Base-by-base conservation (phyloP, 2,329 filamentous ascomycete genomes). In the Colletotrichum cereale region DNA sequence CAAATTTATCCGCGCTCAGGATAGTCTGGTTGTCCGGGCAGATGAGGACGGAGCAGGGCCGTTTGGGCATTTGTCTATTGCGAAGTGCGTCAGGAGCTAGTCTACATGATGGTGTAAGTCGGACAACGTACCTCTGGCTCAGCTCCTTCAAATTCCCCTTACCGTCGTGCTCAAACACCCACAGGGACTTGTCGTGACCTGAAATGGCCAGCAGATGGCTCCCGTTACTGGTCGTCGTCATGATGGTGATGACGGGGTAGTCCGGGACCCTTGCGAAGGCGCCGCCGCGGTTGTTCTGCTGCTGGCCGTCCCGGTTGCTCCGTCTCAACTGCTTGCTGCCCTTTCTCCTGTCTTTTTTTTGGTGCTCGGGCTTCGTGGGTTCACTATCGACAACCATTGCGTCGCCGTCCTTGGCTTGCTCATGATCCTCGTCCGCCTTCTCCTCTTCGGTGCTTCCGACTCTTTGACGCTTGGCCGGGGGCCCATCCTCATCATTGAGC, bases 1-100 rank as follows among this genome's bases (percentile, higher is more conserved):
- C 96, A 78, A 98, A 98, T 81, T 99, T 99, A 85, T 99, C 96
- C 63, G 91, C 96, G 73, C 90, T 91, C 69, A 98, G 82, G 73
- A 99, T 93, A 11, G 90, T 93, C 53, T 87, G 86, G 73, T 89
- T 87, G 78, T 95, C 91, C 48, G 89, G 84, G 10, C 92, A 90
- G 63, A 98, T 82, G 62, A 87, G 84, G 69, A 98, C 85, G 44
- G 93, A 90, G 78, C 92, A 96, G 16, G 95, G 94, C 44, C 95
- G 91, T 84, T 98, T 98, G 48, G 95, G 94, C 93, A 98, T 97
- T 70, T 83, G 84, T 81, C 94, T 96, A 72, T 47, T 53, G n/a
- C 31, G n/a, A 61, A 21, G 62, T 44, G 10, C 42, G 55, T 75
- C 83, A 67, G 83, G 80, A 56, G 56, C 52, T 36, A 52, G 73